Conservation (phyloP, 495 filamentous ascomycete species). For the Xylaria flabelliformis region DNA sequence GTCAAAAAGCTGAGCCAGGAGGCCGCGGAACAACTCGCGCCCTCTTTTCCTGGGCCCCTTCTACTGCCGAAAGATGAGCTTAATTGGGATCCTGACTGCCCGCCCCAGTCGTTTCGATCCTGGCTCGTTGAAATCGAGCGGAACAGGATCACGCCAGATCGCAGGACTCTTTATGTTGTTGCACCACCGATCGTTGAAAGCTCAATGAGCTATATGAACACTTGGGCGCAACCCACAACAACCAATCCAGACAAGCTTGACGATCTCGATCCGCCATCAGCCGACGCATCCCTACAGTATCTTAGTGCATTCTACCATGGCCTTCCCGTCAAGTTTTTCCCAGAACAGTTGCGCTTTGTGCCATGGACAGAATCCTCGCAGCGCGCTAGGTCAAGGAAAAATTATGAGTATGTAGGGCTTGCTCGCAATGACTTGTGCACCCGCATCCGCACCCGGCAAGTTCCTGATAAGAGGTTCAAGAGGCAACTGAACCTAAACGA, state of each 20-base stretch:
- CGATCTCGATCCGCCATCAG: slow-evolving; percentile 27
- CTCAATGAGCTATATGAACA: slow-evolving; percentile 42
- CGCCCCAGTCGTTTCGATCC: slow-evolving; percentile 62
- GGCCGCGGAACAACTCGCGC: slow-evolving; percentile 19
- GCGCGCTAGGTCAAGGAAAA: slow-evolving; percentile 22
- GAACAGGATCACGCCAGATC: slow-evolving; percentile 56
- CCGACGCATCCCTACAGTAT: slow-evolving; percentile 56
- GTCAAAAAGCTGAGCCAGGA: slow-evolving; percentile 26
- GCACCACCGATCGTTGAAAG: slow-evolving; percentile 47
- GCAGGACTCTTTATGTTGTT: slow-evolving; percentile 63
- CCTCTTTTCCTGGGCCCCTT: slow-evolving; percentile 64
- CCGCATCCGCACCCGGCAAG: slow-evolving; percentile 61
- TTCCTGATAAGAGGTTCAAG: slow-evolving; percentile 54
- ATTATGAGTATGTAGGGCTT: slow-evolving; percentile 51
- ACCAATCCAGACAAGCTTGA: not conserved
- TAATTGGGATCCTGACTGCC: slow-evolving; percentile 57
- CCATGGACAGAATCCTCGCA: slow-evolving; percentile 50
- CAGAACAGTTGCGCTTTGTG: slow-evolving; percentile 47
- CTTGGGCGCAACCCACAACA: slow-evolving; percentile 46
- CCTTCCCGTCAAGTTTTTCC: slow-evolving; percentile 56
- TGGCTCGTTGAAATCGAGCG: slow-evolving; percentile 59
- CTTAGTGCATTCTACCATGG: slow-evolving; percentile 67
- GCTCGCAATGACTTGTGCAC: slow-evolving; percentile 42
- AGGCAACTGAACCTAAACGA: slow-evolving; percentile 69
- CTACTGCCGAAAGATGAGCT: slow-evolving; percentile 68